Evolutionary conservation across 306 rosid genomes (phyloP).

Genomic region (Cicer pinnatifidum): DNA sequence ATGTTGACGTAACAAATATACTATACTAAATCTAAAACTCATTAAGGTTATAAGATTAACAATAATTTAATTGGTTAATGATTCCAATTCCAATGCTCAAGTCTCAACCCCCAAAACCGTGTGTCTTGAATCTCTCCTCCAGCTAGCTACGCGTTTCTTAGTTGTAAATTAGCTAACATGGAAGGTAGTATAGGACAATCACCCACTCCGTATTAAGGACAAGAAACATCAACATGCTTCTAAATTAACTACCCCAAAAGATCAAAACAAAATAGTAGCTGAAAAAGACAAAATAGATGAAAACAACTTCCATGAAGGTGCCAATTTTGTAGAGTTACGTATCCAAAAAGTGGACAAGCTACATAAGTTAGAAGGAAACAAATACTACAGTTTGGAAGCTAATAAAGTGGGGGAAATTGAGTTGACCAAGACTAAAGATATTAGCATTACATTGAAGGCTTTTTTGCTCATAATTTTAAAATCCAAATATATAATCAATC

Average conservation of each 20-base stretch:
- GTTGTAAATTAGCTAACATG: constrained; percentile 45
- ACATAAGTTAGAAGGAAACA: background rate
- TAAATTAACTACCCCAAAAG: background rate
- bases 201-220: constrained; percentile 38
- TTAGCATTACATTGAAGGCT: background rate
- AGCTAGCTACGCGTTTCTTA: constrained; percentile 50
- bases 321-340: constrained; percentile 19
- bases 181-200: constrained; percentile 11
- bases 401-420: background rate
- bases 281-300: constrained; percentile 24
- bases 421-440: constrained; percentile 25
- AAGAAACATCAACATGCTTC: constrained; percentile 24
- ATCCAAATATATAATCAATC: no score
- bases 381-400: constrained; percentile 12
- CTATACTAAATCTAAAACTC: background rate
- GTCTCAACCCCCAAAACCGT: constrained; percentile 47
- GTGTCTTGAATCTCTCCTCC: constrained; percentile 43
- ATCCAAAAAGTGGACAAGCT: background rate
- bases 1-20: constrained; percentile 35
- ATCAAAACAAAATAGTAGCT: constrained; percentile 41
- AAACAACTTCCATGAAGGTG: constrained; percentile 33
- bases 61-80: background rate
- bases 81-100: constrained; percentile 17
- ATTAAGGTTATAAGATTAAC: background rate
- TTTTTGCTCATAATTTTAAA: no score